phyloP scores from a whole-genome alignment of 2,329 filamentous ascomycete species.

The Diaporthe eres region DNA sequence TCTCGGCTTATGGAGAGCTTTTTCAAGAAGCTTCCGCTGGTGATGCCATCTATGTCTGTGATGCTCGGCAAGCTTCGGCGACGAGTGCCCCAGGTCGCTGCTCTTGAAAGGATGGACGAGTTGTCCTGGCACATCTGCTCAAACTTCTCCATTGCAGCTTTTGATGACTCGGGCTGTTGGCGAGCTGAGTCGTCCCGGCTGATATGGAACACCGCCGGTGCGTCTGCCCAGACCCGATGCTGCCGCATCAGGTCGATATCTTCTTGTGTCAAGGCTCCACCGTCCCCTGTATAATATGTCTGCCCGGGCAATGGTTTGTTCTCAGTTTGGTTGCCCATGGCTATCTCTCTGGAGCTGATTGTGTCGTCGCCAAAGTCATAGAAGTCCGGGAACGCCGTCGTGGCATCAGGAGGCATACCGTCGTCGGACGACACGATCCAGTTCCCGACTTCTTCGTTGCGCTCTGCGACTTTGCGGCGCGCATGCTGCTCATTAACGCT shows the following conservation, averaged over 20 bases:
- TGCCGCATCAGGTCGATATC: constrained; percentile 66
- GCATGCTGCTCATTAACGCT: constrained; percentile 65
- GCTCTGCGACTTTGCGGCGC: constrained; percentile 58
- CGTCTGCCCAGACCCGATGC: constrained; percentile 64
- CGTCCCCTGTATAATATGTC: constrained; percentile 61
- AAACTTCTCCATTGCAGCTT: constrained; percentile 68
- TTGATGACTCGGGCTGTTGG: constrained; percentile 65
- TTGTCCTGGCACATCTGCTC: constrained; percentile 67
- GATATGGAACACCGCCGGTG: constrained; percentile 63
- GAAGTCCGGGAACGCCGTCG: constrained; percentile 38
- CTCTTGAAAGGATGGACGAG: constrained; percentile 71
- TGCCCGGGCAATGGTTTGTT: constrained; percentile 65
- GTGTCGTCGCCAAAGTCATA: constrained; percentile 51
- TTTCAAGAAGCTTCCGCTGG: constrained; percentile 74
- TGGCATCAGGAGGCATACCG: constrained; percentile 44
- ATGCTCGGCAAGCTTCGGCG: constrained; percentile 74
- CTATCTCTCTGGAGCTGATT: constrained; percentile 58
- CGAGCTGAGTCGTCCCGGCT: constrained; percentile 49
- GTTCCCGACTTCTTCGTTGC: constrained; percentile 63
- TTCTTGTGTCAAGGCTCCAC: constrained; percentile 58
- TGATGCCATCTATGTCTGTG: constrained; percentile 71
- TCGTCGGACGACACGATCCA: constrained; percentile 60
- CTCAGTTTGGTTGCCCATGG: constrained; percentile 62
- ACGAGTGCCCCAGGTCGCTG: constrained; percentile 79
- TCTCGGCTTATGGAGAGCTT: constrained; percentile 69